Percentiles rank a stretch among this genome's conserved stretches.
phyloP scores from a whole-genome alignment of 106 monocot species.

The Platanthera guangdongensis region DNA sequence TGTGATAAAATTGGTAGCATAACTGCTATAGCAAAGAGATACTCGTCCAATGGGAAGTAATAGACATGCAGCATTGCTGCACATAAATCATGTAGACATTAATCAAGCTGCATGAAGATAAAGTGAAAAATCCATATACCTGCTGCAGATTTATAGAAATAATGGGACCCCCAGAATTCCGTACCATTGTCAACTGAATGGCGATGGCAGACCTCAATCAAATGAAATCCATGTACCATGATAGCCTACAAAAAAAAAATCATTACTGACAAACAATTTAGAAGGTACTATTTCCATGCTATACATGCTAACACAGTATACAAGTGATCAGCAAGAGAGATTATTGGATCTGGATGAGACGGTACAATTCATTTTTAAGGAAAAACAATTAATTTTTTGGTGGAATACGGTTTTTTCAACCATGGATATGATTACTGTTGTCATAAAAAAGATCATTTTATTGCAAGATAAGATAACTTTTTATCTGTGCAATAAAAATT shows the following conservation, averaged over 20 bases:
- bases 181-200: conserved; percentile 49
- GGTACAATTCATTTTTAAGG: no score
- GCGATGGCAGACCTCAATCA: conserved; percentile 80
- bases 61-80: neutral
- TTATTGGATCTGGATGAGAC: no score
- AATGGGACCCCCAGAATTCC: conserved; percentile 21
- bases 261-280: neutral
- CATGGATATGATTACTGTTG: no score
- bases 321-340: neutral
- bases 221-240: conserved; percentile 90
- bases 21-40: no score
- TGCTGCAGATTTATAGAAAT: conserved; percentile 38
- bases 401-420: no score
- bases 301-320: neutral
- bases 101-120: conserved; percentile 7
- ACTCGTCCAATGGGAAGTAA: no score
- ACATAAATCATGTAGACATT: neutral
- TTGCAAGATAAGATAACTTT: no score
- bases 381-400: no score
- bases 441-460: no score
- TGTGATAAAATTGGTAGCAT: no score
- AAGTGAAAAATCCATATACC: conserved; percentile 23
- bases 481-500: no score
- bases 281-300: neutral
- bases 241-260: conserved; percentile 45